Evolutionary conservation across 257 asterid genomes (phyloP).

Genomic region (Ilex asprella): DNA sequence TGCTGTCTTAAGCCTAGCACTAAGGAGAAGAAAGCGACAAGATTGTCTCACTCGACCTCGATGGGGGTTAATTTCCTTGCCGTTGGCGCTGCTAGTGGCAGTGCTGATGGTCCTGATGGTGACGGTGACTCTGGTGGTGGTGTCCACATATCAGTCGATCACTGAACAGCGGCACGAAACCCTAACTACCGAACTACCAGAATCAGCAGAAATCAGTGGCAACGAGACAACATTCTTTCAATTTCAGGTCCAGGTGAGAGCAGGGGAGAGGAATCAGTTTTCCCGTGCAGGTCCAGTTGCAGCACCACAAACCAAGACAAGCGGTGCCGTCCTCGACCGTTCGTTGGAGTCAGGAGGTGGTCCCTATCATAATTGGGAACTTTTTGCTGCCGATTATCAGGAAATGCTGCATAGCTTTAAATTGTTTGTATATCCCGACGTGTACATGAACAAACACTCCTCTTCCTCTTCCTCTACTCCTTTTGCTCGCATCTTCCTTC

Average conservation of each 20-base stretch:
- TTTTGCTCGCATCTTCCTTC: slow-evolving; percentile 40
- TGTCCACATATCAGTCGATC: neutral
- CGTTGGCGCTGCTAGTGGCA: neutral
- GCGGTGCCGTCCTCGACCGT: neutral
- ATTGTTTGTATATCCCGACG: slow-evolving; percentile 61
- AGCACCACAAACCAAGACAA: neutral
- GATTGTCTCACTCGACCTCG: neutral
- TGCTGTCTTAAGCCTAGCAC: no score
- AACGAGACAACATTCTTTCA: neutral
- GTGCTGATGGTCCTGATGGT: neutral
- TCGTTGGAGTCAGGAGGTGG: neutral
- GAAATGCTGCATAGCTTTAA: slow-evolving; percentile 44
- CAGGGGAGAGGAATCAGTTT: neutral
- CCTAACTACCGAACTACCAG: neutral
- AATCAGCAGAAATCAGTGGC: neutral
- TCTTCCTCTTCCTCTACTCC: slow-evolving; percentile 11
- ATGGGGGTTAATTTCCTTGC: neutral
- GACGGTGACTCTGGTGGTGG: neutral
- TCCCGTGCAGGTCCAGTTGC: neutral
- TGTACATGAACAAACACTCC: slow-evolving; percentile 16
- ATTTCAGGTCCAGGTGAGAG: neutral
- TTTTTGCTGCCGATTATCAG: slow-evolving; percentile 45
- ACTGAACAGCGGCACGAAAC: neutral
- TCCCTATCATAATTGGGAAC: slow-evolving; percentile 67
- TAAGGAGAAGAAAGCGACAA: no score